Percentiles rank a stretch among this genome's conserved stretches.
Conservation (phyloP, 2,329 filamentous ascomycete species). For the Pestalotiopsis sp. region DNA sequence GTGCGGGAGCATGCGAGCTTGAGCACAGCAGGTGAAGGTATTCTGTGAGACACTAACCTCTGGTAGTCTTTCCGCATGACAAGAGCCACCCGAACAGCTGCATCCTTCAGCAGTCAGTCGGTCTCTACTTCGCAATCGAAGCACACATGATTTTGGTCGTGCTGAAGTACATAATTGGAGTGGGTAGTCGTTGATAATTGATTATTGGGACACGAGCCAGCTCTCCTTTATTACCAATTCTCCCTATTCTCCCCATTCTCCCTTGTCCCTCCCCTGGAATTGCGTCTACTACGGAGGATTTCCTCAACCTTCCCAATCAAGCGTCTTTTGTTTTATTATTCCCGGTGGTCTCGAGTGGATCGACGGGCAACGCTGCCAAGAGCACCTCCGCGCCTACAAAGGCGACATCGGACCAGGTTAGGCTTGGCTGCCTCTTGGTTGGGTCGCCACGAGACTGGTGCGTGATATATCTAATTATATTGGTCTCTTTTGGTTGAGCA, state of each 20-base stretch:
- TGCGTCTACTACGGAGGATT: neutral
- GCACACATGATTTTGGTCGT: neutral
- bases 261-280: neutral
- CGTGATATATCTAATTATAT: too few relatives aligned
- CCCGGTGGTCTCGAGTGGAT: neutral
- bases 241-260: neutral
- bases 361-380: neutral
- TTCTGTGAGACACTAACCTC: neutral
- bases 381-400: neutral
- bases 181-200: neutral
- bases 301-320: neutral
- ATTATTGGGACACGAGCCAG: neutral
- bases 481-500: neutral
- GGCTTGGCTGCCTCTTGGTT: neutral
- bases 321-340: neutral
- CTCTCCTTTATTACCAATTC: neutral
- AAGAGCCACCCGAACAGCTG: neutral
- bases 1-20: neutral
- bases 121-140: neutral
- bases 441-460: neutral
- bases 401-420: neutral
- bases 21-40: neutral
- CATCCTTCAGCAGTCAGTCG: neutral
- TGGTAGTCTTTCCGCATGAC: neutral
- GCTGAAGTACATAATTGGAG: neutral